Evolutionary conservation across 441 rosid species (phyloP).

Genomic region (Pelargonium citronellum): DNA sequence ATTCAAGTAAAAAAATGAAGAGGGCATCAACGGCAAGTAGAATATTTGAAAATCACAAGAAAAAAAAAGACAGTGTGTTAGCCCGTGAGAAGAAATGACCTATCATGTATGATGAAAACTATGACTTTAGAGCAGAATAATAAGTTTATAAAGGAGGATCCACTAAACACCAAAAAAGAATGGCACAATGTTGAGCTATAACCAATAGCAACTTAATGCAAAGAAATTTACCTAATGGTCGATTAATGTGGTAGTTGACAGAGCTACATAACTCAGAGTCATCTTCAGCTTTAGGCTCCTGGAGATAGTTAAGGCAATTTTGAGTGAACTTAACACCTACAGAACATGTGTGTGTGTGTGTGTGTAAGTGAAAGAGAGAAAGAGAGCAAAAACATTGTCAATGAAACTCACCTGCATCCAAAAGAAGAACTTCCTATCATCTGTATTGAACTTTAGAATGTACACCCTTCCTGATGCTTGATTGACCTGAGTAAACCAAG

Average conservation of each 20-base stretch:
- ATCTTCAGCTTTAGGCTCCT: constrained; percentile 80
- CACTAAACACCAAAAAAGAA: not conserved
- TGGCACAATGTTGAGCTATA: not conserved
- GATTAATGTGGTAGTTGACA: constrained; percentile 64
- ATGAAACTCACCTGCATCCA: constrained; percentile 78
- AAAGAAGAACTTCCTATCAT: constrained; percentile 75
- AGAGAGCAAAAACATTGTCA: constrained; percentile 10
- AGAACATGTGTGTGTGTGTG: not conserved
- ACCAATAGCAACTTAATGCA: not conserved
- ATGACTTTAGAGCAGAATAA: not conserved
- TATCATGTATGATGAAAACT: not conserved
- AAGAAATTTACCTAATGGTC: constrained; percentile 53
- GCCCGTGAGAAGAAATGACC: constrained; percentile 2
- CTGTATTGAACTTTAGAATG: constrained; percentile 76
- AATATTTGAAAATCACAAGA: not conserved
- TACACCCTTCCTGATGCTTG: constrained; percentile 86
- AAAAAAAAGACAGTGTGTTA: not conserved
- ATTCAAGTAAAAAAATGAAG: not conserved
- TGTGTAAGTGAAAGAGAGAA: constrained; percentile 5
- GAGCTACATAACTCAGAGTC: constrained; percentile 61
- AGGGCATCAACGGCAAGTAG: not conserved
- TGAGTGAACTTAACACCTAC: not conserved
- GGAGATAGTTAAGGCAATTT: constrained; percentile 14
- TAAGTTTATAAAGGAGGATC: not conserved
- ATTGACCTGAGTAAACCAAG: constrained; percentile 51